These are phyloP conservation scores for Colletotrichum destructivum DNA, from an alignment of 2,329 filamentous ascomycete genomes.

Conservation along the genomic window DNA sequence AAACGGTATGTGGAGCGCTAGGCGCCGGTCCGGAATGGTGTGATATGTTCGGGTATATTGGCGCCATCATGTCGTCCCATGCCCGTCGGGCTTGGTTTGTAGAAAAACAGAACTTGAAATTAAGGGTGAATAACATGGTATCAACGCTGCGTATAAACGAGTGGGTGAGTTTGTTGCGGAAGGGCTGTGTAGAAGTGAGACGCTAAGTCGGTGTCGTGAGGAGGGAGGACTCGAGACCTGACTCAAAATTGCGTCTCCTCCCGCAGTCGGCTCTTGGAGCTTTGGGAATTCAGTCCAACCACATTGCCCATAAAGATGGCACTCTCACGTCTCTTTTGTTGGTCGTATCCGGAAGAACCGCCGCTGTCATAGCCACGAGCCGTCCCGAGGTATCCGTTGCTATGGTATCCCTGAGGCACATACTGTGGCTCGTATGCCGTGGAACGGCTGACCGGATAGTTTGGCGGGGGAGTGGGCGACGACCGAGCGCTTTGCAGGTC, in stretches of 20 bases:
- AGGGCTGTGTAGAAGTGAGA: slow-evolving; percentile 22
- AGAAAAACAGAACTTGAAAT: slow-evolving; percentile 36
- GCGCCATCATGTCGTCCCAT: slow-evolving; percentile 35
- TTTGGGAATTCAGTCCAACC: slow-evolving; percentile 64
- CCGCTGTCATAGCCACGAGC: slow-evolving; percentile 53
- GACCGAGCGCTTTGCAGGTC: slow-evolving; percentile 51
- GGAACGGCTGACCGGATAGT: slow-evolving; percentile 46
- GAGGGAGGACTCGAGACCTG: slow-evolving; percentile 33
- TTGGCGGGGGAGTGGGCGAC: slow-evolving; percentile 63
- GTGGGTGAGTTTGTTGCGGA: slow-evolving; percentile 52
- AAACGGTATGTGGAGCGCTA: slow-evolving; percentile 39
- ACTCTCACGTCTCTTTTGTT: slow-evolving; percentile 72
- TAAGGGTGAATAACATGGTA: slow-evolving; percentile 39
- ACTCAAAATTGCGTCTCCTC: slow-evolving; percentile 67
- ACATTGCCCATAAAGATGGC: slow-evolving; percentile 69
- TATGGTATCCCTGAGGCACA: slow-evolving; percentile 48
- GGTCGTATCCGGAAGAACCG: slow-evolving; percentile 53
- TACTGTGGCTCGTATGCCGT: slow-evolving; percentile 63
- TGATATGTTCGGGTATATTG: slow-evolving; percentile 41
- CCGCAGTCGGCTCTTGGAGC: slow-evolving; percentile 67
- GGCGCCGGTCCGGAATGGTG: slow-evolving; percentile 44
- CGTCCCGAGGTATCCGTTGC: slow-evolving; percentile 42
- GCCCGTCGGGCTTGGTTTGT: slow-evolving; percentile 11
- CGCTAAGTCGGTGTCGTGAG: slow-evolving; percentile 43
- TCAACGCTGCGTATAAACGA: slow-evolving; percentile 48